A percentile compares a stretch with the other conserved stretches of the same genome.
Evolutionary conservation across 495 filamentous ascomycete genomes (phyloP).

Genomic region (Bombardia bombarda): DNA sequence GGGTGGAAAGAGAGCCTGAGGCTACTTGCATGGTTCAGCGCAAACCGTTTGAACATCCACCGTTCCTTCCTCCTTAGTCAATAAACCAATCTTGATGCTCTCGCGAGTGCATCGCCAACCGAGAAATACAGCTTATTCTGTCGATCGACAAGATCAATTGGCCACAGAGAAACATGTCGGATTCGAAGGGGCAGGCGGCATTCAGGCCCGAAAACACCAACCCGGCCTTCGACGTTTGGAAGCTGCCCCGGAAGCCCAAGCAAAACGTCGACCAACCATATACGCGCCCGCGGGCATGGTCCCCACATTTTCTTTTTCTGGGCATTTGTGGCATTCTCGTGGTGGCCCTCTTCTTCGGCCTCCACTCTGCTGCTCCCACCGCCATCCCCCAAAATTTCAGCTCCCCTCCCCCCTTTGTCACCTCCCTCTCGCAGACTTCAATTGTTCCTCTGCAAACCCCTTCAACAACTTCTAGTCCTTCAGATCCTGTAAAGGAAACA

Average conservation of each 20-base stretch:
- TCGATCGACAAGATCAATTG: no score
- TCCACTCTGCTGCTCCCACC: conserved; percentile 12
- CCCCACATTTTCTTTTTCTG: conserved; percentile 6
- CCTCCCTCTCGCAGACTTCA: conserved; percentile 11
- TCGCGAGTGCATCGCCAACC: no score
- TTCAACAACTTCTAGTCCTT: conserved; percentile 27
- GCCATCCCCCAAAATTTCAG: conserved; percentile 4
- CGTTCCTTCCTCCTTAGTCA: no score
- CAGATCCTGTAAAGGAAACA: conserved; percentile 23
- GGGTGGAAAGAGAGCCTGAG: no score
- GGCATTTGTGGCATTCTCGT: conserved; percentile 11
- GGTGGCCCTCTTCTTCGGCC: conserved; percentile 13
- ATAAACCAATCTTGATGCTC: no score
- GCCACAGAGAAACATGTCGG: background rate
- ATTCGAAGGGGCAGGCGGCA: no score
- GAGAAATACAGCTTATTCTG: no score
- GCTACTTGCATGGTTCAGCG: no score
- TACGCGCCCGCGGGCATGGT: conserved; percentile 1
- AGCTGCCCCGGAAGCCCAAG: background rate
- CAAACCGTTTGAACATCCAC: no score
- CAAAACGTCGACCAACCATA: conserved; percentile 6
- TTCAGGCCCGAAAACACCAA: background rate
- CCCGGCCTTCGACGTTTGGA: background rate
- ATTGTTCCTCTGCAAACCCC: background rate
- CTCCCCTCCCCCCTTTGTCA: conserved; percentile 6